A percentile compares a stretch with the other conserved stretches of the same genome.
Conservation (phyloP, 2,329 filamentous ascomycete species). For the Chaetomium sp. region DNA sequence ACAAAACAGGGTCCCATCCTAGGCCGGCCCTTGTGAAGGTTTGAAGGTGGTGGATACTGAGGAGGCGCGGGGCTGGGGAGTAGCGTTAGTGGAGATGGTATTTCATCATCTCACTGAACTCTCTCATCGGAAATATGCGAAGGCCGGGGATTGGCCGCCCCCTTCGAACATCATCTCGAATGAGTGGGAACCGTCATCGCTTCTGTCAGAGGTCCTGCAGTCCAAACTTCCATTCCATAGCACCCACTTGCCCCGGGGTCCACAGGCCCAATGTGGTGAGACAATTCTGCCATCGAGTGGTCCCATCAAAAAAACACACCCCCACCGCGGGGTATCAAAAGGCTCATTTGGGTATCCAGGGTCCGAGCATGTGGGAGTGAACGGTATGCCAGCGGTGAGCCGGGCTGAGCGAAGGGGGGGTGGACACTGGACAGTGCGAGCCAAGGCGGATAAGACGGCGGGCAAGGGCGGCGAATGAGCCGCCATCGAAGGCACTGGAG, state of each 20-base stretch:
- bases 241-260: slow-evolving; percentile 16
- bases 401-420: not conserved
- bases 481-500: not conserved
- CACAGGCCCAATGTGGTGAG: slow-evolving; percentile 1
- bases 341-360: not conserved
- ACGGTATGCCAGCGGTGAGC: not conserved
- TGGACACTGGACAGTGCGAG: slow-evolving; percentile 4
- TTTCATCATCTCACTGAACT: slow-evolving; percentile 13
- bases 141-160: not conserved
- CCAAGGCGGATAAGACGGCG: slow-evolving; percentile 18
- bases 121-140: not conserved
- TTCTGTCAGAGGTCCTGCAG: not conserved
- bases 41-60: slow-evolving; percentile 20
- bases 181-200: not conserved
- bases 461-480: not conserved
- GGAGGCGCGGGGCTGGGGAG: slow-evolving; percentile 14
- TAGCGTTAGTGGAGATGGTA: slow-evolving; percentile 1
- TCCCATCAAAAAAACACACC: slow-evolving; percentile 3
- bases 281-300: slow-evolving; percentile 2
- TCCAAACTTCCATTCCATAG: slow-evolving; percentile 11
- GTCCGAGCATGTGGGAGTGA: slow-evolving; percentile 4
- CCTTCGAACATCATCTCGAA: slow-evolving; percentile 10
- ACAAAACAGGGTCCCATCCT: slow-evolving; percentile 23
- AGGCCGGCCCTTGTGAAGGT: slow-evolving; percentile 15
- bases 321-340: slow-evolving; percentile 20